Evolutionary conservation across 192 early-diverging fungal species (phyloP).

Genomic region (Glomus cerebriforme): DNA sequence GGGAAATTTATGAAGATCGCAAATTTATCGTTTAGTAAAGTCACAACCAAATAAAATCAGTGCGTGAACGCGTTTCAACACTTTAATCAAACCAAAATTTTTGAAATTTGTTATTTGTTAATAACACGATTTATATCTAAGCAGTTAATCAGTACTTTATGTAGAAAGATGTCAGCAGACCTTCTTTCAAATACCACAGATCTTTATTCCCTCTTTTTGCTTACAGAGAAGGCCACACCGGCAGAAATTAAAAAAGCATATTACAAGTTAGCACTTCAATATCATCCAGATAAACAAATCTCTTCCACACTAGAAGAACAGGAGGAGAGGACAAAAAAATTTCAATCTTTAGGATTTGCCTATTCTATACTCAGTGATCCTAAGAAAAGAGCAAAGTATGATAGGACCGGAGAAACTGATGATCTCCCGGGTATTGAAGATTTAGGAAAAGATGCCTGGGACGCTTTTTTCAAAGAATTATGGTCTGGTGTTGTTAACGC

Average conservation of each 20-base stretch:
- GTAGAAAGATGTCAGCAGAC: background rate
- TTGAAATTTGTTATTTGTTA: too few relatives aligned
- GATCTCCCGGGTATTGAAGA: slow-evolving; percentile 32
- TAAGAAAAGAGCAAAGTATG: slow-evolving; percentile 64
- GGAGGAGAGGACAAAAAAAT: slow-evolving; percentile 61
- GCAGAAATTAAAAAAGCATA: slow-evolving; percentile 82
- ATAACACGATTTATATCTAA: too few relatives aligned
- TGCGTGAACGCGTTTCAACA: too few relatives aligned
- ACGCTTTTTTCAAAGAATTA: slow-evolving; percentile 79
- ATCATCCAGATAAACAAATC: slow-evolving; percentile 78
- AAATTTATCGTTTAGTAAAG: too few relatives aligned
- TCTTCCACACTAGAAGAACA: slow-evolving; percentile 64
- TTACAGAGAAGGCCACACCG: background rate
- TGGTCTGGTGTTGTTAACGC: slow-evolving; percentile 73
- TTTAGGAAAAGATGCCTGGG: slow-evolving; percentile 62
- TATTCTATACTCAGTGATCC: slow-evolving; percentile 78
- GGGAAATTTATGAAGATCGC: too few relatives aligned
- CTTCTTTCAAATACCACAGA: background rate
- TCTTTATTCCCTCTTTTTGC: slow-evolving; percentile 12
- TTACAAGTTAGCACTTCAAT: slow-evolving; percentile 85
- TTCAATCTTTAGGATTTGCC: slow-evolving; percentile 75
- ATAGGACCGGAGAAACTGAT: slow-evolving; percentile 69
- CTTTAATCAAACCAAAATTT: too few relatives aligned
- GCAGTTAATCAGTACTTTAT: too few relatives aligned
- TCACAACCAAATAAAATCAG: too few relatives aligned